Evolutionary conservation across 1,284 basidiomycete genomes (phyloP), one percentile per base, ranked within the genome.

Genomic region (Erythrobasidium hasegawianum): DNA sequence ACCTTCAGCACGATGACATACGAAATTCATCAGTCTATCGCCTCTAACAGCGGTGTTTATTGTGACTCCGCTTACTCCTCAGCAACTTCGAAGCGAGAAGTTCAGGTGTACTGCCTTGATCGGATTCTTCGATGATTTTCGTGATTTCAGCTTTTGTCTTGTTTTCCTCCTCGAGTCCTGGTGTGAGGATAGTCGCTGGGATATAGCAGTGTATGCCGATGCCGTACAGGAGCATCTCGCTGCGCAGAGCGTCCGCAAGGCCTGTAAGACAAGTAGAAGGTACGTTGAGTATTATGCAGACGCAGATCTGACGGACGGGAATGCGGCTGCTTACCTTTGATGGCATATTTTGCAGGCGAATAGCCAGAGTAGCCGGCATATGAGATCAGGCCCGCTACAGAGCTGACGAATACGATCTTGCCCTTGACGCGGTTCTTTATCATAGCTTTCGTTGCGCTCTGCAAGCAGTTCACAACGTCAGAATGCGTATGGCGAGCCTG

Each of bases 361-460:
- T 98, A 97, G 1, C 87, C 83, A 2, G 87, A 81, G 73, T 89
- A 97, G 0, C 95, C 94, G 16, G 89, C 80, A 57, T 97, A 82
- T 0, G 86, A 84, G 80, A 92, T 87, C 71, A 88, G 85, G 0
- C 87, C 88, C 14, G 95, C 77, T n/a, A 87, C 83, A 0, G 90
- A 93, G 8, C 87, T 87, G 22, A 90, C 85, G 57, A 97, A 85
- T 2, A 91, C 82, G 65, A 97, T 86, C 74, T 88, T 89, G 18
- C 80, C 82, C 57, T 83, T 81, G 16, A 80, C 79, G 24, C 80
- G 79, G 43, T 83, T 79, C 49, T 80, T 79, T 11, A 84, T 85
- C 86, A 95, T 90, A 60, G 81, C 80, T 74, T 86, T 86, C 0
- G 84, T 79, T 0, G 85, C 87, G 29, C 85, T 86, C 87, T 90